Evolutionary conservation across 805 yeast genomes (phyloP), one percentile per base, ranked within the genome.

Genomic region (Cyberlindnera maritima): DNA sequence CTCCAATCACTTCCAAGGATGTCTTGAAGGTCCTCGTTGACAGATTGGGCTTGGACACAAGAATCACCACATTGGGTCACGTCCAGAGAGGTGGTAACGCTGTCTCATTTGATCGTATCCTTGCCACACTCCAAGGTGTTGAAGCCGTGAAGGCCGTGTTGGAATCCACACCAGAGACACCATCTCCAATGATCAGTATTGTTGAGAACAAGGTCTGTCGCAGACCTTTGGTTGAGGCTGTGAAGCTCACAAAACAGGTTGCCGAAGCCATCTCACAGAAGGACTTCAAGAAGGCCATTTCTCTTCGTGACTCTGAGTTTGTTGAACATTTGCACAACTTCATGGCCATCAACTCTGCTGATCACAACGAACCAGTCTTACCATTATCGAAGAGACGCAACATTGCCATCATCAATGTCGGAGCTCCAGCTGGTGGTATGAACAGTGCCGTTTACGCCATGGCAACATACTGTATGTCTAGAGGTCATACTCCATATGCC

Each of bases 1-100:
- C 81, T 49, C 95, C 94, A 38, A 88, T 94, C 58, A 77, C 91
- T 51, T 98, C 94, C 48, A 84, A 85, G 68, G 81, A 88, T 43
- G 94, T 85, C n/a, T 20, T 39, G 35, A 39, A 39, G 18, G 41
- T 39, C 13, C 74, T 94, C 49, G 88, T 87, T 40, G 83, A 83
- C 46, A 39, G 41, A 39, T n/a, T 94, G 52, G 96, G 96, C 11
- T 76, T 94, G 47, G 99, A 94, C 65, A 92, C 98, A 5, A 82
- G 98, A 66, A 83, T 92, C 60, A 94, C 99, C 36, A 88, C 95
- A 12, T 75, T 94, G 58, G 99, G 99, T 46, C 99, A 94, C 67
- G 97, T 94, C 46, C 99, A 94, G 75, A 81, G 99, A 70, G 99
- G 99, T 72, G 99, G 99, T 68, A 80, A 96, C 40, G 97, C 99